Evolutionary conservation across 495 filamentous ascomycete genomes (phyloP).

Genomic region (Cudoniella acicularis): DNA sequence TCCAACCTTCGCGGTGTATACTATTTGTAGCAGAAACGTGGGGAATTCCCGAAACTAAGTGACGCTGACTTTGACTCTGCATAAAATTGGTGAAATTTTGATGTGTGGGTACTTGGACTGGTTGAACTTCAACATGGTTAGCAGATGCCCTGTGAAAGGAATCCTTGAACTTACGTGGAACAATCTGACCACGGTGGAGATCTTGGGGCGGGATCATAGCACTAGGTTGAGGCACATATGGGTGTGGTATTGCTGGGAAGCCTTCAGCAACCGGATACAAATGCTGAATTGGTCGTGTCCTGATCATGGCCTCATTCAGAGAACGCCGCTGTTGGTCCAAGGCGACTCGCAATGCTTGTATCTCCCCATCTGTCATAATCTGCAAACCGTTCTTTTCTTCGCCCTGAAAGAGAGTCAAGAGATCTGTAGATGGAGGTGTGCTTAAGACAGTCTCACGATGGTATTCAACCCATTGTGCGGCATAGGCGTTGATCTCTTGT

Average conservation of each 20-base stretch:
- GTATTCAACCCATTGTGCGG: constrained; percentile 5
- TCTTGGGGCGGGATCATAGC: background rate
- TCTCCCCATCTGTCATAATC: background rate
- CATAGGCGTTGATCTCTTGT: constrained; percentile 8
- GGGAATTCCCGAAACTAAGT: background rate
- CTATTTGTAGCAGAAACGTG: too few relatives aligned
- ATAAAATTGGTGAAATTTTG: background rate
- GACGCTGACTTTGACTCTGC: background rate
- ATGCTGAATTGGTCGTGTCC: background rate
- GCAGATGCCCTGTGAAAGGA: background rate
- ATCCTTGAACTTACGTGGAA: background rate
- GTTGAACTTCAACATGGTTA: background rate
- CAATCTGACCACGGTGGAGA: background rate
- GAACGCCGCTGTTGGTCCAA: background rate
- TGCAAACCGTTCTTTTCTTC: background rate
- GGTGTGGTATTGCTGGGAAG: background rate
- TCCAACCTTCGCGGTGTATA: background rate
- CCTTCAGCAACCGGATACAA: background rate
- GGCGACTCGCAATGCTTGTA: background rate
- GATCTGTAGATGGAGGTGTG: background rate
- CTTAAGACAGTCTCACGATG: background rate
- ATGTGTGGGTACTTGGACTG: background rate
- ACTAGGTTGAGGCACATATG: background rate
- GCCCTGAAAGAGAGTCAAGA: background rate
- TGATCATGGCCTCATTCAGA: background rate